phyloP scores from a whole-genome alignment of 78 protist species.

The Polysphondylium violaceum region DNA sequence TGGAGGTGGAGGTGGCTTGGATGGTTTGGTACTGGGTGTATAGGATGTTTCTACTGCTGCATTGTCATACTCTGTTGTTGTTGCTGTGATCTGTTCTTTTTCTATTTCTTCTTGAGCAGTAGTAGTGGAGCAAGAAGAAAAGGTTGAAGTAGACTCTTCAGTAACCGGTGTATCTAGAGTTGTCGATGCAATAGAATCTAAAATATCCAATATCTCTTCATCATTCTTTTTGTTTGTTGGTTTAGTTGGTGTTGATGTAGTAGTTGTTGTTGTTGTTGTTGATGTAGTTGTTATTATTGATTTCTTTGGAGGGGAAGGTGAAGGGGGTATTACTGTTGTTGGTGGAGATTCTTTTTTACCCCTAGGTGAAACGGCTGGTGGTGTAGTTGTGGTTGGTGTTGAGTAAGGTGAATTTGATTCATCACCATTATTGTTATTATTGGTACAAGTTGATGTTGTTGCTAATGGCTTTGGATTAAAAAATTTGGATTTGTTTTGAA shows the following conservation, averaged over 20 bases:
- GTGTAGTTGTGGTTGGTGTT: no score
- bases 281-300: background rate
- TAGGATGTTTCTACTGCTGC: background rate
- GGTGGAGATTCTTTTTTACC: background rate
- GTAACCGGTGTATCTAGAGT: background rate
- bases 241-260: background rate
- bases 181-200: background rate
- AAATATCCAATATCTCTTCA: no score
- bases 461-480: no score
- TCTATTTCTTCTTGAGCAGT: background rate
- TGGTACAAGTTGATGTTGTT: no score
- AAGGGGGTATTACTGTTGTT: background rate
- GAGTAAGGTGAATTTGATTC: no score
- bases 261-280: background rate
- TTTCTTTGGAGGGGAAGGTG: background rate
- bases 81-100: background rate
- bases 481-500: no score
- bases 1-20: slow-evolving; percentile 13
- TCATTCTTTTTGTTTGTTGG: no score
- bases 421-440: no score
- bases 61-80: background rate
- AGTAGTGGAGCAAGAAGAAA: no score
- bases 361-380: no score
- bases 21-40: background rate
- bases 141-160: background rate